These are phyloP conservation scores for Persicaria maculosa DNA, from an alignment of 148 eudicot genomes.

Conservation along the genomic window DNA sequence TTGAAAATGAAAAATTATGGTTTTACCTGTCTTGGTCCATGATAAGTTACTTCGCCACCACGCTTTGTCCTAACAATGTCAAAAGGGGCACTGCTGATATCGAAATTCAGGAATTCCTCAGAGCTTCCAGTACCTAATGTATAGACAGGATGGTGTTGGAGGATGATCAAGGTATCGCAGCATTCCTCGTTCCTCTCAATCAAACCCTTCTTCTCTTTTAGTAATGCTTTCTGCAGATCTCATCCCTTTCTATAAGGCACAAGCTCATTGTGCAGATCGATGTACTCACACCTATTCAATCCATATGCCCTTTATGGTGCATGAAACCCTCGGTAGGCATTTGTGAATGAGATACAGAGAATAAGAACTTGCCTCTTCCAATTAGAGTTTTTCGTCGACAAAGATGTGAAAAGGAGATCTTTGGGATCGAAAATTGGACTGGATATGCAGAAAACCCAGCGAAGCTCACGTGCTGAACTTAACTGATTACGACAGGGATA, in stretches of 20 bases:
- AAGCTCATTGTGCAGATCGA: constrained; percentile 59
- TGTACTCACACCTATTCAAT: constrained; percentile 46
- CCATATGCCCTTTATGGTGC: too few relatives aligned
- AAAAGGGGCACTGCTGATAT: constrained; percentile 47
- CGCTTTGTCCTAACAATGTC: constrained; percentile 74
- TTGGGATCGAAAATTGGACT: background rate
- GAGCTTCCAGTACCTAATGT: constrained; percentile 90
- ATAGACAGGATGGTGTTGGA: constrained; percentile 87
- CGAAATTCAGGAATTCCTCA: constrained; percentile 58
- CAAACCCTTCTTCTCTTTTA: constrained; percentile 50
- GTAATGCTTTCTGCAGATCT: constrained; percentile 78
- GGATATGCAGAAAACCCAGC: background rate
- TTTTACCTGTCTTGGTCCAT: constrained; percentile 95
- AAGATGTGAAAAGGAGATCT: background rate
- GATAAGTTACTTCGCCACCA: constrained; percentile 95
- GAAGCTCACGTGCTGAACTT: too few relatives aligned
- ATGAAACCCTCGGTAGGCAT: background rate
- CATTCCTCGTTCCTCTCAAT: constrained; percentile 43
- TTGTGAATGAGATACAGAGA: background rate
- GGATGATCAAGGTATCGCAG: constrained; percentile 54
- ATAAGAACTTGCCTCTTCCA: background rate
- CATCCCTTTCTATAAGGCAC: constrained; percentile 75
- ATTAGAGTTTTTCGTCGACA: background rate
- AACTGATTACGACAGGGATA: too few relatives aligned
- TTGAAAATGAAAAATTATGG: background rate